Evolutionary conservation across 2,329 filamentous ascomycete genomes (phyloP), one percentile per base, ranked within the genome.

Genomic region (Ophiocordyceps sinensis): DNA sequence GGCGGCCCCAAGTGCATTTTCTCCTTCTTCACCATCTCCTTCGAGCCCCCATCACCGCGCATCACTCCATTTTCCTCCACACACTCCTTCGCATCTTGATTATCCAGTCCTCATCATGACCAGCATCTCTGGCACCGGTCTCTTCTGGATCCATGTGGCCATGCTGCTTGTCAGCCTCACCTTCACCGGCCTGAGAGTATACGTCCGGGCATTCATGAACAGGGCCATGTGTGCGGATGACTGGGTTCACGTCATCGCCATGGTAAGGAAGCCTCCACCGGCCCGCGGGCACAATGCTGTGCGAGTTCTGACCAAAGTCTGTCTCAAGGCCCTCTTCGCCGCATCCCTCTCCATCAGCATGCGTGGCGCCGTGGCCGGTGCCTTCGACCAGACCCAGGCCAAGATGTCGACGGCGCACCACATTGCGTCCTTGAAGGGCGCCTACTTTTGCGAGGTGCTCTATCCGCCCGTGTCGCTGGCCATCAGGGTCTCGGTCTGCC

Each of bases 111-210:
- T 15, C 14, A 29, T 67, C 68, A 17, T 68, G 56, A 36, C 38
- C n/a, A 29, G 28, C n/a, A 19, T 17, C 9, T 23, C 28, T 19
- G 49, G 48, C 14, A 45, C 44, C 44, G 40, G 41, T 28, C 39
- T 51, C 12, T 51, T 50, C 30, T 44, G 40, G 31, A 47, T 52
- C 5, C 49, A 52, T 43, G 41, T 51, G 14, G 34, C 39, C 1
- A 62, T 64, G 41, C 50, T 66, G 11, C 41, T 51, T 8, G 21
- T 62, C 15, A 54, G 62, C 11, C 55, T 66, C 41, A 45, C 60
- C 31, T 47, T 70, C 31, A 62, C 69, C 14, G 60, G 60, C 37
- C 26, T 44, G 26, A 26, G 42, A 8, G n/a, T 41, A 3, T 44
- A 44, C 11, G 42, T 41, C 31, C 19, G 37, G 21, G 39, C 37